Percentiles rank a stretch among this genome's conserved stretches.
Conservation (phyloP, 441 rosid genomes). For the Erodium texanum region DNA sequence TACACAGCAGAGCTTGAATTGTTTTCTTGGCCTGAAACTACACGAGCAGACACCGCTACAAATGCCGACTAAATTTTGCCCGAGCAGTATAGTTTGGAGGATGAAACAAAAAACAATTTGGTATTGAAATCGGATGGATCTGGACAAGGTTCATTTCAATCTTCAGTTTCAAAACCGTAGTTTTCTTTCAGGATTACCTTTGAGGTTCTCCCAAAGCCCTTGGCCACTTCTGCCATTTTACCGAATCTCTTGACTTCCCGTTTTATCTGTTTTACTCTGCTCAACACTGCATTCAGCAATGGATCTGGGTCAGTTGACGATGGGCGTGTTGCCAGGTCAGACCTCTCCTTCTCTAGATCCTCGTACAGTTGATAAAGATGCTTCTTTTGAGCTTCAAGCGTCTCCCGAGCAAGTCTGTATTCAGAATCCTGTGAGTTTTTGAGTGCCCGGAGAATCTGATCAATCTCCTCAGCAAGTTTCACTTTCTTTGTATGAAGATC, state of each 20-base stretch:
- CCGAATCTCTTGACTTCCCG: slow-evolving; percentile 45
- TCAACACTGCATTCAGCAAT: slow-evolving; percentile 29
- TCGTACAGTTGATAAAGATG: slow-evolving; percentile 43
- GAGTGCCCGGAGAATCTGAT: slow-evolving; percentile 44
- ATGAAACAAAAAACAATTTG: background rate
- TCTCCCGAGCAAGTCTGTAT: slow-evolving; percentile 56
- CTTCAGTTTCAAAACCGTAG: slow-evolving; percentile 39
- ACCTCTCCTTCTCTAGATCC: slow-evolving; percentile 60
- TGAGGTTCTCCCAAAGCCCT: slow-evolving; percentile 64
- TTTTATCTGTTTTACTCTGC: slow-evolving; percentile 48
- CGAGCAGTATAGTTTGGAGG: background rate
- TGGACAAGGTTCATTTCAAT: slow-evolving; percentile 13
- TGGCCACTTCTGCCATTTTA: slow-evolving; percentile 67
- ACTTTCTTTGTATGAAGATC: slow-evolving; percentile 32
- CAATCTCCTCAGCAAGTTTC: slow-evolving; percentile 54
- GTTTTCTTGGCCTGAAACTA: background rate
- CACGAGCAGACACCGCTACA: background rate
- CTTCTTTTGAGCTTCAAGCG: slow-evolving; percentile 50
- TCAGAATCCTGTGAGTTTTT: slow-evolving; percentile 51
- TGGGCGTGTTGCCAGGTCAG: slow-evolving; percentile 26
- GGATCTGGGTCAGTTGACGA: slow-evolving; percentile 24
- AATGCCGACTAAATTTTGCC: background rate
- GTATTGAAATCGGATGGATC: background rate
- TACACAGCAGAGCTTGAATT: background rate
- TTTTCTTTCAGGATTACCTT: slow-evolving; percentile 41